Evolutionary conservation across 2,329 filamentous ascomycete genomes (phyloP), one percentile per base, ranked within the genome.

Genomic region (Colletotrichum chlorophyti): DNA sequence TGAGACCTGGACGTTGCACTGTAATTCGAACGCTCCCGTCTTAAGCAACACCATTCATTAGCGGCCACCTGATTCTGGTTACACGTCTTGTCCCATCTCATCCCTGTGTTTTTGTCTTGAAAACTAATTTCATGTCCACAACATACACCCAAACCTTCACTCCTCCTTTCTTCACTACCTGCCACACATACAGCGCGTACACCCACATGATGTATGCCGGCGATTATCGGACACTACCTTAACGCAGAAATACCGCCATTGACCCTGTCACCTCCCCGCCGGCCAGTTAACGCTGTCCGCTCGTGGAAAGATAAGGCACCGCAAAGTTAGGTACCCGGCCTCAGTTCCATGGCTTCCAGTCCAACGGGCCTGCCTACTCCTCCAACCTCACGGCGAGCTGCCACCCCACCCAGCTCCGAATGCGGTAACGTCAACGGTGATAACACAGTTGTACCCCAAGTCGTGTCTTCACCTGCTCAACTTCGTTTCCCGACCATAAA

Each of bases 371-470:
- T 43, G 24, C 31, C 57, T 41, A 79, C 86, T 62, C 84, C 84
- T 55, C 71, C 81, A 37, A 85, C 84, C 60, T 86, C 87, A 52
- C 51, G 38, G 53, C 79, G 84, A 65, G 88, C 87, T 27, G 86
- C 86, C 11, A 87, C 87, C 65, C 87, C 86, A 64, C 86, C 86
- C 63, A 79, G 82, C 67, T 69, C 74, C 60, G 69, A 37, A 58
- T 51, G 41, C 58, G 46, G 46, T 38, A 49, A 34, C 48, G 29
- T 24, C 48, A 21, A 42, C 50, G 24, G 26, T 34, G 53, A 49
- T 49, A 59, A 31, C 54, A 46, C 23, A 42, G 23, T 29, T 21
- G 31, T 19, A 51, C 37, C 55, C 50, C 55, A 54, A 54, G 50
- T 43, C 42, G 31, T 26, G 17, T 35, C 17, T 32, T n/a, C 42